Conservation (phyloP, 768 basidiomycete genomes). For the Trametes maxima region DNA sequence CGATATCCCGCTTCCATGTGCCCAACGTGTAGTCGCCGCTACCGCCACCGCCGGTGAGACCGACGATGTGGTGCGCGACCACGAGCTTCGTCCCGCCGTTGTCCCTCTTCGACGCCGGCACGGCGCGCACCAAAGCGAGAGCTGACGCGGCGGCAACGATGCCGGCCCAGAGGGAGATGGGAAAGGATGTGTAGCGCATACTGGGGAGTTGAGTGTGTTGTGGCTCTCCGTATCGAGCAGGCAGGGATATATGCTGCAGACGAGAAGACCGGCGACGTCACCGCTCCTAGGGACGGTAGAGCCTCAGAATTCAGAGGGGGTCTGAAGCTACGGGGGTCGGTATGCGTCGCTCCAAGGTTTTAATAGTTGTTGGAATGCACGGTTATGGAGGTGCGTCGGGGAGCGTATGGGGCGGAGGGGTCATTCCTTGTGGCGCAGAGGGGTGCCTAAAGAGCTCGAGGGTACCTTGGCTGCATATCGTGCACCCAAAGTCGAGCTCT, state of each 20-base stretch:
- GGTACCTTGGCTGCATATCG: no score
- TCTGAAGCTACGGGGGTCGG: no score
- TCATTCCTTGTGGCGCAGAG: no score
- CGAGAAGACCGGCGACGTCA: not conserved
- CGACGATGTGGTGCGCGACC: constrained; percentile 67
- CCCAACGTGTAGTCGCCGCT: constrained; percentile 46
- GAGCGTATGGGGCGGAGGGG: no score
- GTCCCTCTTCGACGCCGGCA: not conserved
- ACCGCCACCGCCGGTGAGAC: constrained; percentile 53
- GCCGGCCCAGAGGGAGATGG: not conserved
- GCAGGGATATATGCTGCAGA: not conserved
- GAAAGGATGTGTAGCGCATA: not conserved
- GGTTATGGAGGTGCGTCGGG: not conserved
- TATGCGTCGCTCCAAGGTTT: no score
- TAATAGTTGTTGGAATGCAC: no score
- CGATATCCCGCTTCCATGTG: constrained; percentile 61
- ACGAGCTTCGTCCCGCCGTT: constrained; percentile 38
- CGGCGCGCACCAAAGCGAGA: not conserved
- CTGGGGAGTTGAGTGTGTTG: not conserved
- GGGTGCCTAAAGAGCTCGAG: no score
- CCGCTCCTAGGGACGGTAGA: not conserved
- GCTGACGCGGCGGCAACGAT: constrained; percentile 2
- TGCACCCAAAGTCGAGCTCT: no score
- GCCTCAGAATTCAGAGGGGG: no score
- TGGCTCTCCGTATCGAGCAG: not conserved